Percentiles rank a stretch among this genome's conserved stretches.
Evolutionary conservation across 768 basidiomycete species (phyloP).

Genomic region (Phanerodontia chrysosporium): DNA sequence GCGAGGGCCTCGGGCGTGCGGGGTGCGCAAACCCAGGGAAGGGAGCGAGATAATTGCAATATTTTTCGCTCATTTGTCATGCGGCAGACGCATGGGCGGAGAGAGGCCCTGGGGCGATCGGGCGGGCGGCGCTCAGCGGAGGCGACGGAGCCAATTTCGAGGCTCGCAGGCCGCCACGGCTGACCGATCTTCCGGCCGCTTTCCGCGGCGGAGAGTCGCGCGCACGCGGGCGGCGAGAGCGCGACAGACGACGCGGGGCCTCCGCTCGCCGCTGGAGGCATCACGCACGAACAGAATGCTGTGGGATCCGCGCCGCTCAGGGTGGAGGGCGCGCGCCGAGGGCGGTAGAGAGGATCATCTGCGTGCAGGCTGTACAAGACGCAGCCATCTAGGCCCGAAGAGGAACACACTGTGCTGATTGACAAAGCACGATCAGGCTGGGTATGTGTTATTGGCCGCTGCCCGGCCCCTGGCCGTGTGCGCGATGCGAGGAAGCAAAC

Average conservation of each 20-base stretch:
- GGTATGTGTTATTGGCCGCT: background rate
- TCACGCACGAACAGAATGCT: background rate
- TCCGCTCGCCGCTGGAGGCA: background rate
- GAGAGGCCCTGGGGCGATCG: background rate
- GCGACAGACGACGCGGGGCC: too few species aligned
- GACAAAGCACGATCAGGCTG: slow-evolving; percentile 1
- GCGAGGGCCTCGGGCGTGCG: background rate
- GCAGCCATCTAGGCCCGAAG: slow-evolving; percentile 4
- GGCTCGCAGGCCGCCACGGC: background rate
- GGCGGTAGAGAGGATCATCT: slow-evolving; percentile 1
- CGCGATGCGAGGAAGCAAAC: background rate
- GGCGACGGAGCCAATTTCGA: background rate
- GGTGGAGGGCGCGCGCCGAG: background rate
- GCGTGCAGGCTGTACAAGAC: background rate
- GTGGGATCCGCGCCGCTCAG: slow-evolving; percentile 2
- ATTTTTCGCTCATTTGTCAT: background rate
- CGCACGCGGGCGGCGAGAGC: too few species aligned
- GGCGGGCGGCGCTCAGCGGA: background rate
- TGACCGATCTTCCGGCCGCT: background rate
- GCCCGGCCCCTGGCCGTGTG: background rate
- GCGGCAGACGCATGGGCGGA: background rate
- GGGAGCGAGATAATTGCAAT: background rate
- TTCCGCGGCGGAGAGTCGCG: background rate
- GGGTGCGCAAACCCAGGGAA: background rate
- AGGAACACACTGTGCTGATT: background rate